phyloP scores from a whole-genome alignment of 2,329 filamentous ascomycete genomes.

The Calonectria ilicicola region DNA sequence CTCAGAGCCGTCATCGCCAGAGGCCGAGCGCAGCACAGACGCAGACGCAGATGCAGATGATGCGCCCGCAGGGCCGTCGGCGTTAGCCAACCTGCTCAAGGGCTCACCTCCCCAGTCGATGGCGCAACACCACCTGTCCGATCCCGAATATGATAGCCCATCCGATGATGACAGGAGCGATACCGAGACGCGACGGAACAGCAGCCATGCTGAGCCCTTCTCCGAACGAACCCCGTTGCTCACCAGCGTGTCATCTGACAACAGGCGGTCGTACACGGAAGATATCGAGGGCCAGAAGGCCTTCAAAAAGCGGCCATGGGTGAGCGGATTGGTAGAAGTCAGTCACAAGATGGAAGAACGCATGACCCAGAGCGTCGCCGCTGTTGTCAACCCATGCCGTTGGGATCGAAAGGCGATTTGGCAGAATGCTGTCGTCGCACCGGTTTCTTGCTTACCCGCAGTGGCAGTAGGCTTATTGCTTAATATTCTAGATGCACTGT shows the following conservation, averaged over 20 bases:
- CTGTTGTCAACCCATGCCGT: constrained; percentile 70
- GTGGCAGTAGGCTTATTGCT: constrained; percentile 90
- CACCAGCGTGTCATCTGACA: constrained; percentile 45
- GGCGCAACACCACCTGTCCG: constrained; percentile 30
- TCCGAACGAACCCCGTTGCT: constrained; percentile 64
- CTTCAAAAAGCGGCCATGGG: constrained; percentile 47
- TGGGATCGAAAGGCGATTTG: constrained; percentile 79
- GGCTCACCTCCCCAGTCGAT: constrained; percentile 59
- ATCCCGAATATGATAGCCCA: constrained; percentile 2
- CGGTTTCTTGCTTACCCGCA: constrained; percentile 80
- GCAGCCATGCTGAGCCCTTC: constrained; percentile 29
- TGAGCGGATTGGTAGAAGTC: constrained; percentile 46
- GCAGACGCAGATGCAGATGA: constrained; percentile 6
- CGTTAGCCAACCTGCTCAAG: constrained; percentile 63
- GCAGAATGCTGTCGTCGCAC: constrained; percentile 72
- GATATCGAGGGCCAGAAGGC: constrained; percentile 67
- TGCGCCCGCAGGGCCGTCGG: constrained; percentile 50
- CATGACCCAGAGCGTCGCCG: constrained; percentile 45
- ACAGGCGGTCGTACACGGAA: constrained; percentile 46
- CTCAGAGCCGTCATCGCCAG: constrained; percentile 59
- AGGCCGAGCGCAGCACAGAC: constrained; percentile 23
- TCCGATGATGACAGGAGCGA: constrained; percentile 23
- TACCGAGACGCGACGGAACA: constrained; percentile 21
- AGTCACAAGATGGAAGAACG: constrained; percentile 48
- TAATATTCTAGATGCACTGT: constrained; percentile 94